phyloP scores from a whole-genome alignment of 2,329 filamentous ascomycete genomes.

The Pyrenophora tritici-repentis region DNA sequence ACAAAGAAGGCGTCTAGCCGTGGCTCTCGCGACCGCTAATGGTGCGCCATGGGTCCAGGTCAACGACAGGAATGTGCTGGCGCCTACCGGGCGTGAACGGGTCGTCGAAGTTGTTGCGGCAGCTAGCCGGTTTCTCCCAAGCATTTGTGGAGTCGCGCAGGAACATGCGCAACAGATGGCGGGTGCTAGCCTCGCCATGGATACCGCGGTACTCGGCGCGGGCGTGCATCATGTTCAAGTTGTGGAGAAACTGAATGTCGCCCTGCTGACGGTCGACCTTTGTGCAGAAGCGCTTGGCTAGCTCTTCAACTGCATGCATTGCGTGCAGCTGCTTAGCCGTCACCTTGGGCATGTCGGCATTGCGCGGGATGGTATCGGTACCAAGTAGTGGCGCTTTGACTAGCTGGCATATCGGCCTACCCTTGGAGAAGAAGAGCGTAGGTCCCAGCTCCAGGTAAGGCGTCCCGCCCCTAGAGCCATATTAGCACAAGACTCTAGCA shows the following conservation, averaged over 20 bases:
- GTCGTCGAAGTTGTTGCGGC: conserved; percentile 38
- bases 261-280: conserved; percentile 43
- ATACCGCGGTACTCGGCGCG: conserved; percentile 39
- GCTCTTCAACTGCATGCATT: conserved; percentile 34
- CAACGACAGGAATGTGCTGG: conserved; percentile 42
- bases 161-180: conserved; percentile 47
- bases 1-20: conserved; percentile 26
- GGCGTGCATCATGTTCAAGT: conserved; percentile 46
- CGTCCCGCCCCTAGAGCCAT: conserved; percentile 25
- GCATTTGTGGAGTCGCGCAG: conserved; percentile 41
- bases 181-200: conserved; percentile 31
- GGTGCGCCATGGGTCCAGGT: conserved; percentile 44
- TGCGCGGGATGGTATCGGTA: conserved; percentile 38
- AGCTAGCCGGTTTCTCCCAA: conserved; percentile 41
- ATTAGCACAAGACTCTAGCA: not conserved
- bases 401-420: conserved; percentile 45
- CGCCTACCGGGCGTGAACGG: conserved; percentile 37
- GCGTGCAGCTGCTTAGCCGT: conserved; percentile 37
- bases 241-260: conserved; percentile 47
- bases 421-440: conserved; percentile 42
- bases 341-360: conserved; percentile 37
- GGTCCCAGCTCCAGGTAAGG: conserved; percentile 44
- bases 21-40: conserved; percentile 48
- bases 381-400: conserved; percentile 47
- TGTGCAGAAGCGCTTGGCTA: conserved; percentile 36